A percentile compares a stretch with the other conserved stretches of the same genome.
Conservation (phyloP, 2,329 filamentous ascomycete species). For the Curvularia verruculosa region DNA sequence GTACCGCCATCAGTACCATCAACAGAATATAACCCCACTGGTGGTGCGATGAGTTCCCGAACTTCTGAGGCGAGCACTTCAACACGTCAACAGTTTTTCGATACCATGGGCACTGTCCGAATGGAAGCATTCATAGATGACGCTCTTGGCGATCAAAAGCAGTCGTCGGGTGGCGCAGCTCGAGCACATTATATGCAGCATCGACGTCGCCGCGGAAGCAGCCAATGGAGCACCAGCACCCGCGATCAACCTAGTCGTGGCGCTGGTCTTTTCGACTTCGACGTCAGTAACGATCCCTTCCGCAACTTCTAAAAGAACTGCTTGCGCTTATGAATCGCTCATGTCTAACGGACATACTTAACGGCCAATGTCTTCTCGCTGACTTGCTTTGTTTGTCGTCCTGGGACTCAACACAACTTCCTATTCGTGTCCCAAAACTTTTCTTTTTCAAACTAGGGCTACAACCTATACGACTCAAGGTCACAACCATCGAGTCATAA, state of each 20-base stretch:
- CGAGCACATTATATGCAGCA: slow-evolving; percentile 32
- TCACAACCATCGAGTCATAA: slow-evolving; percentile 7
- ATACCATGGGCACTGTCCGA: slow-evolving; percentile 83
- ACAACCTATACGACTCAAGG: slow-evolving; percentile 10
- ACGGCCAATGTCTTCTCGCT: slow-evolving; percentile 13
- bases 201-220: slow-evolving; percentile 41
- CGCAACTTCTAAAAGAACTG: slow-evolving; percentile 39
- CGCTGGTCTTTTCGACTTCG: slow-evolving; percentile 43
- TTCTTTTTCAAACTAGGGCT: slow-evolving; percentile 5
- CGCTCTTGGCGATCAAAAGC: slow-evolving; percentile 35
- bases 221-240: slow-evolving; percentile 47
- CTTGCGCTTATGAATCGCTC: slow-evolving; percentile 13
- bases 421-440: neutral
- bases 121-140: slow-evolving; percentile 95
- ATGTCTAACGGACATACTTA: slow-evolving; percentile 18
- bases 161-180: slow-evolving; percentile 16
- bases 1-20: slow-evolving; percentile 46
- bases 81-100: slow-evolving; percentile 71
- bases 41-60: slow-evolving; percentile 55
- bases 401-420: slow-evolving; percentile 3
- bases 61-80: slow-evolving; percentile 59
- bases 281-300: slow-evolving; percentile 44
- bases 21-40: slow-evolving; percentile 49
- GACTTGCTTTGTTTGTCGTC: slow-evolving; percentile 9
- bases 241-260: slow-evolving; percentile 36